Evolutionary conservation across 352 stramenopile species (phyloP).

Genomic region (Phytopythium oedochilum): DNA sequence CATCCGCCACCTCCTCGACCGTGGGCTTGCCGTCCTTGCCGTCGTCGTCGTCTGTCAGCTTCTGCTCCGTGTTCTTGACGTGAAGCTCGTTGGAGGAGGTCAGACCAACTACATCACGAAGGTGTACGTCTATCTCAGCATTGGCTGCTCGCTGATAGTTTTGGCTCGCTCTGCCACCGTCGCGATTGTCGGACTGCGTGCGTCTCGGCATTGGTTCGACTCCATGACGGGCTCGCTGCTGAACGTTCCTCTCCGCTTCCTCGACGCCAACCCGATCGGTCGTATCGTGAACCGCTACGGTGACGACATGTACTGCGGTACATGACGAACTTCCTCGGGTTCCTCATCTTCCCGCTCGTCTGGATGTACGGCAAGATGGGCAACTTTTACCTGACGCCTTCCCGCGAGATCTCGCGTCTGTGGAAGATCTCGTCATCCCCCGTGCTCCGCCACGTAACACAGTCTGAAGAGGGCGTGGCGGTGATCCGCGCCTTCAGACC

Average conservation of each 20-base stretch:
- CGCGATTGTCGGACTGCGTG: constrained; percentile 29
- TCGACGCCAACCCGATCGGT: constrained; percentile 89
- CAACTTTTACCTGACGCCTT: constrained; percentile 25
- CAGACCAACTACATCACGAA: constrained; percentile 29
- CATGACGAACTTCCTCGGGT: constrained; percentile 71
- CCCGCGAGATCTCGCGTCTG: constrained; percentile 27
- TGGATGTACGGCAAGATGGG: constrained; percentile 60
- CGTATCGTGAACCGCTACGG: constrained; percentile 90
- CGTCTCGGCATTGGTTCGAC: constrained; percentile 70
- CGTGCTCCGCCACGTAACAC: constrained; percentile 20
- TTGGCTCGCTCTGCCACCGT: constrained; percentile 27
- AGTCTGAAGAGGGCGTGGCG: constrained; percentile 38
- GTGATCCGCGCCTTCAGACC: constrained; percentile 28
- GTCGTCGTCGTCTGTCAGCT: too few species aligned
- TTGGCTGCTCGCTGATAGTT: constrained; percentile 28
- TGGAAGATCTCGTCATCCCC: constrained; percentile 26
- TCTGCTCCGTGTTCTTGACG: too few species aligned
- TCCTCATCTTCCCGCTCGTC: constrained; percentile 75
- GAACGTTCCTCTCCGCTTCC: constrained; percentile 86
- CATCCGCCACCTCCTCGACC: too few species aligned
- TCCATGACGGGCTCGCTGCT: constrained; percentile 85
- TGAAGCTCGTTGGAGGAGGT: too few species aligned
- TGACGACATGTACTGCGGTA: constrained; percentile 82
- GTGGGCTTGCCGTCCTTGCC: too few species aligned
- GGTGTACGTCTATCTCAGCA: constrained; percentile 30